Conservation (phyloP, 2,329 filamentous ascomycete species). For the Fusarium lyarnte region DNA sequence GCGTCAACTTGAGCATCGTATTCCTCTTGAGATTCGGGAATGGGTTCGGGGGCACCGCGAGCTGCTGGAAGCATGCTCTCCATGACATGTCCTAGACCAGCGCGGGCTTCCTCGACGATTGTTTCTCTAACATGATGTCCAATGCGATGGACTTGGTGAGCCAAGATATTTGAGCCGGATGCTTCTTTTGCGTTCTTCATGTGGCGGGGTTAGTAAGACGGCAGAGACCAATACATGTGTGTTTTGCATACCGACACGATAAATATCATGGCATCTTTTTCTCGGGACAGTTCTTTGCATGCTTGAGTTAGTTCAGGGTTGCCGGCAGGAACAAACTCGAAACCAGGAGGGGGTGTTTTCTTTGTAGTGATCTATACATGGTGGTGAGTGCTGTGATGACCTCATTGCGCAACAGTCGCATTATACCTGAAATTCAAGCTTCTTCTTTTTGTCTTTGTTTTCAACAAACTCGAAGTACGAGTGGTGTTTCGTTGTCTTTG, state of each 20-base stretch:
- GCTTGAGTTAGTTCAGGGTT: conserved; percentile 67
- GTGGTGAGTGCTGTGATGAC: conserved; percentile 43
- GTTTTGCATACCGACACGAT: conserved; percentile 67
- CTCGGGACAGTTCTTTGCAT: conserved; percentile 73
- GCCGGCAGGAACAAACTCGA: conserved; percentile 70
- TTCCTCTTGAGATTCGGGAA: conserved; percentile 66
- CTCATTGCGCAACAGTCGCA: conserved; percentile 29
- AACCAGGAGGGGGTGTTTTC: conserved; percentile 65
- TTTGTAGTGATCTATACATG: conserved; percentile 61
- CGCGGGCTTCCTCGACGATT: conserved; percentile 66
- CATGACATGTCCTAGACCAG: conserved; percentile 41
- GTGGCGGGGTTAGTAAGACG: conserved; percentile 14
- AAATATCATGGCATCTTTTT: conserved; percentile 70
- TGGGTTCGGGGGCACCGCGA: conserved; percentile 62
- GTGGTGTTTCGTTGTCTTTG: conserved; percentile 64
- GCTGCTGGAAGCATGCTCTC: conserved; percentile 28
- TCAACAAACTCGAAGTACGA: conserved; percentile 72
- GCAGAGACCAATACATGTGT: not conserved
- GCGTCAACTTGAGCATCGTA: conserved; percentile 71
- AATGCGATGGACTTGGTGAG: conserved; percentile 65
- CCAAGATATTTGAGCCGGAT: conserved; percentile 51
- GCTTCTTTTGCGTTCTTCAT: conserved; percentile 45
- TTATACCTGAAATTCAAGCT: conserved; percentile 69
- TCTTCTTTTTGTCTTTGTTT: conserved; percentile 71
- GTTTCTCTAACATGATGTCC: conserved; percentile 69